Evolutionary conservation across 225 moss, liverwort and hornwort genomes (phyloP).

Genomic region (Asterella californica): DNA sequence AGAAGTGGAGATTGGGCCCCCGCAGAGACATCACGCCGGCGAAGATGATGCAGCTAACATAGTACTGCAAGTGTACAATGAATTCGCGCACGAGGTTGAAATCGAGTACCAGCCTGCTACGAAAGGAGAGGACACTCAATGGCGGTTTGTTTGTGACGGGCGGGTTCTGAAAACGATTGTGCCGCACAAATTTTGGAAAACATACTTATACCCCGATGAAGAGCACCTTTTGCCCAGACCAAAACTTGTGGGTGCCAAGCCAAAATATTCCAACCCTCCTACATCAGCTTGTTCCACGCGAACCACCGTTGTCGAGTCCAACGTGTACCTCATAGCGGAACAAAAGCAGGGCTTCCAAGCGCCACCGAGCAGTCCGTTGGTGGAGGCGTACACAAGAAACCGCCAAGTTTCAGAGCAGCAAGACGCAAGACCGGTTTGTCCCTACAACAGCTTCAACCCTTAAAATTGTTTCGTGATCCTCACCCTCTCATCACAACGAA

Average conservation of each 20-base stretch:
- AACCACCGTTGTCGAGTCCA: not conserved
- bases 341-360: not conserved
- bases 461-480: not conserved
- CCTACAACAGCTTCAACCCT: not conserved
- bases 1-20: constrained; percentile 40
- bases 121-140: constrained; percentile 29
- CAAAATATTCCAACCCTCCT: not conserved
- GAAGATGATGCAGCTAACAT: constrained; percentile 16
- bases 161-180: constrained; percentile 31
- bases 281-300: not conserved
- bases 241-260: not conserved
- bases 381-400: not conserved
- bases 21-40: not conserved
- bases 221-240: not conserved
- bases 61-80: constrained; percentile 34
- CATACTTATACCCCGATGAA: constrained; percentile 12
- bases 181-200: constrained; percentile 41
- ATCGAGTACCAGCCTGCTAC: constrained; percentile 40
- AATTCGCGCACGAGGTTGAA: constrained; percentile 34
- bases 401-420: not conserved
- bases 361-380: not conserved
- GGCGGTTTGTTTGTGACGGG: constrained; percentile 40
- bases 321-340: not conserved
- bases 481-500: not conserved
- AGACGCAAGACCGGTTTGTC: constrained; percentile 4